phyloP scores from a whole-genome alignment of 805 yeast genomes.

The Kluyveromyces starmeri region DNA sequence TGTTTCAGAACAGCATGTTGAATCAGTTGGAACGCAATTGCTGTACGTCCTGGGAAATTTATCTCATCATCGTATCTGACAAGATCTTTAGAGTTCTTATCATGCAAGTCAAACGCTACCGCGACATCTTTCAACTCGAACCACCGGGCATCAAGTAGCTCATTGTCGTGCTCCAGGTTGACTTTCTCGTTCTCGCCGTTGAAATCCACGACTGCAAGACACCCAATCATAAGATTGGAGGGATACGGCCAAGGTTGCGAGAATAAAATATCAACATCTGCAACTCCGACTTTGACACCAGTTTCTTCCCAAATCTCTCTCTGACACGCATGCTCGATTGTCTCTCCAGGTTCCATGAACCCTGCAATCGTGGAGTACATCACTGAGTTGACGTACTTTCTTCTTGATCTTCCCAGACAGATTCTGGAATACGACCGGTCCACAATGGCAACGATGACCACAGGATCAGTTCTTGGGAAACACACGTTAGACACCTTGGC shows the following conservation, averaged over 20 bases:
- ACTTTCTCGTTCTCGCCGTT: slow-evolving; percentile 57
- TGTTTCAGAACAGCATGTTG: slow-evolving; percentile 6
- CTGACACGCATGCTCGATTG: slow-evolving; percentile 77
- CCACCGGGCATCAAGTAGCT: slow-evolving; percentile 85
- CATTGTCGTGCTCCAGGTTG: slow-evolving; percentile 73
- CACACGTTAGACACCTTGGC: slow-evolving; percentile 60
- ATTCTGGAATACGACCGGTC: slow-evolving; percentile 50
- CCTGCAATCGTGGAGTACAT: slow-evolving; percentile 92
- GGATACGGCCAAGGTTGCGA: slow-evolving; percentile 99
- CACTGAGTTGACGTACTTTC: slow-evolving; percentile 38
- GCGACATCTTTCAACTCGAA: slow-evolving; percentile 48
- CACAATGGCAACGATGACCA: slow-evolving; percentile 70
- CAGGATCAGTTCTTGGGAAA: slow-evolving; percentile 89
- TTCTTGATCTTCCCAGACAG: slow-evolving; percentile 60
- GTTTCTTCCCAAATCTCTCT: slow-evolving; percentile 95
- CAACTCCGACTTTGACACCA: slow-evolving; percentile 53
- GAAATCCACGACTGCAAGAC: slow-evolving; percentile 65
- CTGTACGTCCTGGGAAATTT: slow-evolving; percentile 24
- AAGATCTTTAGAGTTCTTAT: slow-evolving; percentile 15
- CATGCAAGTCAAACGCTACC: slow-evolving; percentile 28
- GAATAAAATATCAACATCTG: slow-evolving; percentile 48
- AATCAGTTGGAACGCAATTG: slow-evolving; percentile 25
- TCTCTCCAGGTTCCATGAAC: slow-evolving; percentile 90
- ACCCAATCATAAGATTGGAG: slow-evolving; percentile 86
- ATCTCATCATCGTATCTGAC: slow-evolving; percentile 16